These are phyloP conservation scores for Phaeosphaeria sp. DNA, from an alignment of 2,329 filamentous ascomycete species.

Conservation along the genomic window DNA sequence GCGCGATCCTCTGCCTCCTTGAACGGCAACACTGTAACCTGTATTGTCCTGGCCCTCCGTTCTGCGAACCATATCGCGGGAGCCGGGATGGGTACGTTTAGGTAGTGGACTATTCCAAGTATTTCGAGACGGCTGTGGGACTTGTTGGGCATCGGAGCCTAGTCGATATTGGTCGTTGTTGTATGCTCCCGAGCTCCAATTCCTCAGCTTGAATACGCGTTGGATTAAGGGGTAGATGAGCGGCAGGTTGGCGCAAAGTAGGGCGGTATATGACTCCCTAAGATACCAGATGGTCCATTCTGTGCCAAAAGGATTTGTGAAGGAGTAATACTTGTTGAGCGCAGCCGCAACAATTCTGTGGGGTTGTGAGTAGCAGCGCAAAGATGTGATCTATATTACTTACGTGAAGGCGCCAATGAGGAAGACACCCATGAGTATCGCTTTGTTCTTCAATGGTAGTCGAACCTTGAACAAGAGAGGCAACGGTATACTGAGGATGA, in stretches of 20 bases:
- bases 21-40: background rate
- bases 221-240: slow-evolving; percentile 65
- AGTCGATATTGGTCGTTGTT: slow-evolving; percentile 3
- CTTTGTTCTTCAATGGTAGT: slow-evolving; percentile 57
- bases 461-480: slow-evolving; percentile 54
- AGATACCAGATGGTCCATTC: slow-evolving; percentile 67
- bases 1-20: slow-evolving; percentile 16
- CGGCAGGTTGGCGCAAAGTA: slow-evolving; percentile 67
- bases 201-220: slow-evolving; percentile 50
- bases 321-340: slow-evolving; percentile 68
- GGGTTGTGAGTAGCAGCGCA: slow-evolving; percentile 13
- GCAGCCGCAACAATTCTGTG: slow-evolving; percentile 60
- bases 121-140: slow-evolving; percentile 1
- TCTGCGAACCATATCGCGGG: slow-evolving; percentile 18
- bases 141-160: background rate
- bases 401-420: slow-evolving; percentile 56
- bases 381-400: slow-evolving; percentile 4
- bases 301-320: slow-evolving; percentile 61
- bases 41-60: slow-evolving; percentile 28
- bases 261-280: slow-evolving; percentile 64
- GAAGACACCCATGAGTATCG: slow-evolving; percentile 63
- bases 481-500: slow-evolving; percentile 55
- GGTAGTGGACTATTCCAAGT: slow-evolving; percentile 21
- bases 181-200: slow-evolving; percentile 39
- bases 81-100: slow-evolving; percentile 16